phyloP scores from a whole-genome alignment of 2,329 filamentous ascomycete genomes.

The Phyllosticta paracitricarpa region DNA sequence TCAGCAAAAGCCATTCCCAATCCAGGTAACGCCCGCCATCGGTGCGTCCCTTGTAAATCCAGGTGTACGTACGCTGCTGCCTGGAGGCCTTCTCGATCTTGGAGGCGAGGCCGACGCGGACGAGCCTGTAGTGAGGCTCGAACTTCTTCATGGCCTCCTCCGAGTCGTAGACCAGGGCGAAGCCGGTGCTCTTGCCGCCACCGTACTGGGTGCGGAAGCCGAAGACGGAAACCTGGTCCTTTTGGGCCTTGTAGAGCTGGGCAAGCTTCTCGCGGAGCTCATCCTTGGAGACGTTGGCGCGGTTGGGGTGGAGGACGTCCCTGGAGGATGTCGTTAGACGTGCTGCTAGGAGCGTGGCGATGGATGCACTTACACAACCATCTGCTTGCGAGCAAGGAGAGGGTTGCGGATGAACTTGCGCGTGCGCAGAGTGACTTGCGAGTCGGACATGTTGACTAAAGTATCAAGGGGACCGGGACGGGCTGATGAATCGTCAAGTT shows the following conservation, averaged over 20 bases:
- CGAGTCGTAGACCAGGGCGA: conserved; percentile 97
- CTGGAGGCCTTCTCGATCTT: conserved; percentile 97
- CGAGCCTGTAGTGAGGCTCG: conserved; percentile 94
- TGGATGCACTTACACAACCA: conserved; percentile 71
- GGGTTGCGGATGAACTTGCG: conserved; percentile 99
- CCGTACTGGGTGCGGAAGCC: conserved; percentile 97
- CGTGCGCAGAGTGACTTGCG: conserved; percentile 58
- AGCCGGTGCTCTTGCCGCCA: conserved; percentile 99
- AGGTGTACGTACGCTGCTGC: conserved; percentile 83
- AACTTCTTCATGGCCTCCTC: conserved; percentile 99
- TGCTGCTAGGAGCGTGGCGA: conserved; percentile 9
- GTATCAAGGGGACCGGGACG: conserved; percentile 15
- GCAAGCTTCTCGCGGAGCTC: conserved; percentile 93
- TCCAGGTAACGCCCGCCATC: background rate
- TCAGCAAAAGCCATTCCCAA: conserved; percentile 17
- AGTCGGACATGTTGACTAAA: conserved; percentile 68
- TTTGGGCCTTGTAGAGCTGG: conserved; percentile 94
- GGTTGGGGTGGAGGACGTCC: conserved; percentile 98
- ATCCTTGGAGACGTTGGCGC: conserved; percentile 97
- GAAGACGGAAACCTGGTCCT: conserved; percentile 96
- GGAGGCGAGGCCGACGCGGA: conserved; percentile 81
- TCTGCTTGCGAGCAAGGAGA: conserved; percentile 97
- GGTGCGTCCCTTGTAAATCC: background rate
- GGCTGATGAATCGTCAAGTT: background rate
- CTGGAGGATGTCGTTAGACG: conserved; percentile 40